phyloP scores from a whole-genome alignment of 1,139 yeast genomes.

The Kodamaea anthophila region DNA sequence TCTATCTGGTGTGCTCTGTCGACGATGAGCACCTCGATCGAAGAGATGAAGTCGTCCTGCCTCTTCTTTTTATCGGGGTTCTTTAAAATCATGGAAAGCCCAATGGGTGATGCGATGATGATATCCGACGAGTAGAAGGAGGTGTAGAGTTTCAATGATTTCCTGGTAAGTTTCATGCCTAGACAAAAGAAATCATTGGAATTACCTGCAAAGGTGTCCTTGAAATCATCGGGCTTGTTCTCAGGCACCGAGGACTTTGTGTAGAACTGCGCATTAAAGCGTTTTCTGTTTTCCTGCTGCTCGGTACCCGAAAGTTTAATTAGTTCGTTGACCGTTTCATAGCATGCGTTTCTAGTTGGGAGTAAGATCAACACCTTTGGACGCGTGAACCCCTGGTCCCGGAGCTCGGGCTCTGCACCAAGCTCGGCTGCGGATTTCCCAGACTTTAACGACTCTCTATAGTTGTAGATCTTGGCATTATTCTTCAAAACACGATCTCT shows the following conservation, averaged over 20 bases:
- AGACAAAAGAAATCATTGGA: constrained; percentile 87
- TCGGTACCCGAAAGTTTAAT: constrained; percentile 60
- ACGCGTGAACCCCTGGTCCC: constrained; percentile 94
- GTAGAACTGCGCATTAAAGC: constrained; percentile 67
- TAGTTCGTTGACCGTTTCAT: constrained; percentile 59
- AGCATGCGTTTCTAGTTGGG: constrained; percentile 81
- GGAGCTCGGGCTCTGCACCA: constrained; percentile 51
- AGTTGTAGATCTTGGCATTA: constrained; percentile 49
- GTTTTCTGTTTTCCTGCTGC: constrained; percentile 75
- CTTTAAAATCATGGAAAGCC: constrained; percentile 74
- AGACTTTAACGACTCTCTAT: constrained; percentile 36
- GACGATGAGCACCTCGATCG: constrained; percentile 73
- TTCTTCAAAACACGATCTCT: constrained; percentile 77
- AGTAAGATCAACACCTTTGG: constrained; percentile 79
- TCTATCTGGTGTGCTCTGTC: constrained; percentile 85
- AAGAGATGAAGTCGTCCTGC: constrained; percentile 70
- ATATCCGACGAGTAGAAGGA: constrained; percentile 83
- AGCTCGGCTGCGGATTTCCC: constrained; percentile 28
- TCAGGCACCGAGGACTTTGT: constrained; percentile 48
- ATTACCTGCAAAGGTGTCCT: constrained; percentile 76
- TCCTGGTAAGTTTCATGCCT: constrained; percentile 86
- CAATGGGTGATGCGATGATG: constrained; percentile 88
- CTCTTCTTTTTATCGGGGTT: constrained; percentile 55
- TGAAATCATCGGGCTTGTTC: constrained; percentile 78
- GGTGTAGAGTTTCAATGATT: constrained; percentile 75